Evolutionary conservation across 2,329 filamentous ascomycete species (phyloP).

Genomic region (Alternaria sp.): DNA sequence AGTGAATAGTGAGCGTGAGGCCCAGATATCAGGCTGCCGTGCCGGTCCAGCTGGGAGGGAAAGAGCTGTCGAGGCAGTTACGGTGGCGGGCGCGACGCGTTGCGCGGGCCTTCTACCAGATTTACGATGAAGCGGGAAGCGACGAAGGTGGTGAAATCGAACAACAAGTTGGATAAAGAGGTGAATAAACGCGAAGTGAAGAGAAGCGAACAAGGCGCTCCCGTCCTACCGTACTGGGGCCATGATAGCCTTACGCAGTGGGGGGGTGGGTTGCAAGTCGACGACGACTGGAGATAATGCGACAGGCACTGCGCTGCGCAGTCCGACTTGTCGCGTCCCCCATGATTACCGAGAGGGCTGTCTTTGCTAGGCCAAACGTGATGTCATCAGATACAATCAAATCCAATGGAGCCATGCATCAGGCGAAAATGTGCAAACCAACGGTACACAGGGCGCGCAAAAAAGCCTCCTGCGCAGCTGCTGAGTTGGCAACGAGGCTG

Average conservation of each 20-base stretch:
- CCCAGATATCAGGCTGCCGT: slow-evolving; percentile 12
- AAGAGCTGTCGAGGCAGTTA: slow-evolving; percentile 14
- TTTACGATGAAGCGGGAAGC: neutral
- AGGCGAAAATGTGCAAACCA: neutral
- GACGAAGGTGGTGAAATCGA: neutral
- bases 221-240: slow-evolving; percentile 12
- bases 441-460: neutral
- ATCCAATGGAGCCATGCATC: slow-evolving; percentile 8
- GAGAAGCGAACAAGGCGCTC: slow-evolving; percentile 2
- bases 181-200: neutral
- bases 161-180: slow-evolving; percentile 1
- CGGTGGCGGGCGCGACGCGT: slow-evolving; percentile 17
- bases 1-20: slow-evolving; percentile 12
- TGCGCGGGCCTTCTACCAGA: slow-evolving; percentile 6
- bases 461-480: slow-evolving; percentile 2
- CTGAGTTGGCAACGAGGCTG: slow-evolving; percentile 15
- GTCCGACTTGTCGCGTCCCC: slow-evolving; percentile 11
- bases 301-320: neutral
- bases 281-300: slow-evolving; percentile 5
- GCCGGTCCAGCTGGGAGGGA: slow-evolving; percentile 5
- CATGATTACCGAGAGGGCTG: slow-evolving; percentile 27
- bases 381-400: slow-evolving; percentile 15
- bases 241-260: slow-evolving; percentile 14
- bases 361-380: slow-evolving; percentile 12
- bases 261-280: slow-evolving; percentile 13